Evolutionary conservation across 73 alveolate genomes (phyloP).

Genomic region (Uronychia binucleata): DNA sequence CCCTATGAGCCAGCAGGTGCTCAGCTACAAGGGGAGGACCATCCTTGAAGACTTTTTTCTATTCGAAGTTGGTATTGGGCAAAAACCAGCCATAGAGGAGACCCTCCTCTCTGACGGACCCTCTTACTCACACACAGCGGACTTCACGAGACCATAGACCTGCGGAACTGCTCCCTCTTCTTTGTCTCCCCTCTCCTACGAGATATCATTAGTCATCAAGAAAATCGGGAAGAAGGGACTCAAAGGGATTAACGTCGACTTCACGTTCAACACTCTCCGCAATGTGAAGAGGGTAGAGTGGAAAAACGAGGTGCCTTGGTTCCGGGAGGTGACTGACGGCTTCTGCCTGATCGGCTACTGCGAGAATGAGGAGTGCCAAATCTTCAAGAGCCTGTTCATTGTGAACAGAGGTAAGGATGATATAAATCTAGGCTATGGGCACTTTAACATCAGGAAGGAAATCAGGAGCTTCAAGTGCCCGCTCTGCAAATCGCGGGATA

Average conservation of each 20-base stretch:
- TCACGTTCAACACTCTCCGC: constrained; percentile 37
- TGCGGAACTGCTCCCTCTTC: neutral
- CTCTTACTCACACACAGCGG: neutral
- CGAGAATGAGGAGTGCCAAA: constrained; percentile 30
- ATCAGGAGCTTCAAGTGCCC: constrained; percentile 44
- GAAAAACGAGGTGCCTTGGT: constrained; percentile 64
- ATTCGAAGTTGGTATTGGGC: neutral
- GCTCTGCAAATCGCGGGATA: constrained; percentile 21
- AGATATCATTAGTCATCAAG: neutral
- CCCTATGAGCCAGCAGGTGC: neutral
- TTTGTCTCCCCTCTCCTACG: neutral
- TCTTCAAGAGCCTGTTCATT: constrained; percentile 46
- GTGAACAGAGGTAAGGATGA: constrained; percentile 38
- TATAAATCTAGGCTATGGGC: constrained; percentile 8
- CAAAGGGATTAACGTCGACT: constrained; percentile 27
- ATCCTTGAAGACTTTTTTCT: neutral
- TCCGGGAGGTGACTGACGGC: constrained; percentile 57
- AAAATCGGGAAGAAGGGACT: neutral
- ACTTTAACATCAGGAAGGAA: constrained; percentile 26
- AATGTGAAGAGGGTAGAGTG: constrained; percentile 38
- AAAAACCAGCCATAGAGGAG: neutral
- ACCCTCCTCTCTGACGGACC: neutral
- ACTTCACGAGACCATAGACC: neutral
- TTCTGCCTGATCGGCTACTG: constrained; percentile 68
- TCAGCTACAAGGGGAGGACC: neutral